Evolutionary conservation across 495 filamentous ascomycete species (phyloP).

Genomic region (Penicillium crystallinum): DNA sequence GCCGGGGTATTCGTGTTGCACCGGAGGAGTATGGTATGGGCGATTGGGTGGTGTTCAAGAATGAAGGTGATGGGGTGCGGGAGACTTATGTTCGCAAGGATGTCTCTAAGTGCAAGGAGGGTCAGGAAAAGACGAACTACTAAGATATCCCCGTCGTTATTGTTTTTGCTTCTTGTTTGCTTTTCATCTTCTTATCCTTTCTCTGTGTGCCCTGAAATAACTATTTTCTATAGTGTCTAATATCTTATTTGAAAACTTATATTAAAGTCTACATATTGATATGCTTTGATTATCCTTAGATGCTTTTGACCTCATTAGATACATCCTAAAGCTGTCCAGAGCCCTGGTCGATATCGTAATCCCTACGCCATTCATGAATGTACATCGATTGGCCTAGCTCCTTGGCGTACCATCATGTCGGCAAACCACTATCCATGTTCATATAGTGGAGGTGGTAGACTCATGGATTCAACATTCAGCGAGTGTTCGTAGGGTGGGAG

Average conservation of each 20-base stretch:
- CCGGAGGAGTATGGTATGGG: constrained; percentile 61
- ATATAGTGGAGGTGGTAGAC: not conserved
- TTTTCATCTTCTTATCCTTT: too few relatives aligned
- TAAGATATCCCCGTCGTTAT: constrained; percentile 1
- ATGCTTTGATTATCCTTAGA: not conserved
- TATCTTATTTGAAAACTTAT: not conserved
- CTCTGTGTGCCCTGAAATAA: not conserved
- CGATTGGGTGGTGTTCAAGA: constrained; percentile 62
- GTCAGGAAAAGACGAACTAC: not conserved
- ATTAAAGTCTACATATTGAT: too few relatives aligned
- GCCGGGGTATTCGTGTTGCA: constrained; percentile 60
- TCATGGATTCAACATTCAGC: too few relatives aligned
- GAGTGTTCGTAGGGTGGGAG: too few relatives aligned
- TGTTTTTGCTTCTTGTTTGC: not conserved
- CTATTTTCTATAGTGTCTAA: constrained; percentile 3
- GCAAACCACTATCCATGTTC: not conserved
- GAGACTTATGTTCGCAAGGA: constrained; percentile 53
- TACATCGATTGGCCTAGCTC: too few relatives aligned
- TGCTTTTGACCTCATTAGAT: too few relatives aligned
- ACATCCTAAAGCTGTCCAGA: constrained; percentile 10
- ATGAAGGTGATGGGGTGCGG: constrained; percentile 60
- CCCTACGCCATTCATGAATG: too few relatives aligned
- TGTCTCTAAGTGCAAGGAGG: constrained; percentile 21
- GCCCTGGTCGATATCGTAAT: constrained; percentile 11
- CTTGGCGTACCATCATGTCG: not conserved